phyloP scores from a whole-genome alignment of 1,284 basidiomycete species.

The Ustilago lituana region DNA sequence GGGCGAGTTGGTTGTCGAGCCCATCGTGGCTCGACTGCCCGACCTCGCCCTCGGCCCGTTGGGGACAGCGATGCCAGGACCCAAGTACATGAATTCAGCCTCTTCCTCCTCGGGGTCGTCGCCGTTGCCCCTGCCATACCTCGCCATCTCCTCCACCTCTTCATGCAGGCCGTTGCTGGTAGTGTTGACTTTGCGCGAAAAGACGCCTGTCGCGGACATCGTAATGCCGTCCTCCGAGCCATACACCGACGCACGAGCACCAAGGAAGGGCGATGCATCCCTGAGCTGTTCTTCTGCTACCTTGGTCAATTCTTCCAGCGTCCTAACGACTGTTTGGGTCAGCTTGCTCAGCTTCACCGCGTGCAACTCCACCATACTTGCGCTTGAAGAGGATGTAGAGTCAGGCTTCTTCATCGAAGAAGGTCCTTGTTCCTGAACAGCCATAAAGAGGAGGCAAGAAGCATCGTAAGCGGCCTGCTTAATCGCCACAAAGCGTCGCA shows the following conservation, averaged over 20 bases:
- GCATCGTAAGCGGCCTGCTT: constrained; percentile 58
- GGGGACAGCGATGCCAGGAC: constrained; percentile 57
- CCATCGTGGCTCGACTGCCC: constrained; percentile 17
- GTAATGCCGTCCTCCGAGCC: constrained; percentile 41
- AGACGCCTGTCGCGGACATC: constrained; percentile 33
- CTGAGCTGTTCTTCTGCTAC: constrained; percentile 52
- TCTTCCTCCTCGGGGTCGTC: constrained; percentile 30
- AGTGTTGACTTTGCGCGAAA: constrained; percentile 33
- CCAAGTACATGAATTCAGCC: constrained; percentile 56
- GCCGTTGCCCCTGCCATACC: constrained; percentile 18
- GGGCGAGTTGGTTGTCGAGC: constrained; percentile 29
- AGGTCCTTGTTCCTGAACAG: constrained; percentile 36
- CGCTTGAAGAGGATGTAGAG: background rate
- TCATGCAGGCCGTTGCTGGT: constrained; percentile 42
- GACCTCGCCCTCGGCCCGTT: constrained; percentile 48
- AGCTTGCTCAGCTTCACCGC: constrained; percentile 21
- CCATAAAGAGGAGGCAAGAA: constrained; percentile 33
- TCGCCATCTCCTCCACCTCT: constrained; percentile 39
- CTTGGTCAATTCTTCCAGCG: constrained; percentile 26
- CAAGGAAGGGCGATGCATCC: constrained; percentile 42
- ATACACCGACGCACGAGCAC: constrained; percentile 52
- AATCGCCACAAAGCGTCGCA: constrained; percentile 39
- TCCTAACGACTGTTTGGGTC: constrained; percentile 15
- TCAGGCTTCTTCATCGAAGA: background rate
- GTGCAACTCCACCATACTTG: background rate